phyloP scores from a whole-genome alignment of 495 filamentous ascomycete species.

The Penicillium angulare region DNA sequence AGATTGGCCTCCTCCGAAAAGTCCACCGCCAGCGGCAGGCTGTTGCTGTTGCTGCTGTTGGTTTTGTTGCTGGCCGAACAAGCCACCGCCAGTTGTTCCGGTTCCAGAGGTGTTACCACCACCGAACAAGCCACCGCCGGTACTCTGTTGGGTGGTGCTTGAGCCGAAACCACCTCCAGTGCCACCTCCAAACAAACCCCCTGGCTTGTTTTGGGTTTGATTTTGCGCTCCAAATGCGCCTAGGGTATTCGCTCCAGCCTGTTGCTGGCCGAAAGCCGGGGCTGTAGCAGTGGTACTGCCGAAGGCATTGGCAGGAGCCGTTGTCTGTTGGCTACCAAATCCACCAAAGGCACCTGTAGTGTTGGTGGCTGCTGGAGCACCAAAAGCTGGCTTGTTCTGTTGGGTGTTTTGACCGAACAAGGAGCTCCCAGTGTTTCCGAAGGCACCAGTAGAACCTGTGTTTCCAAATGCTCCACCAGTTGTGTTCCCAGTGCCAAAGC shows the following conservation, averaged over 20 bases:
- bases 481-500: conserved; percentile 28
- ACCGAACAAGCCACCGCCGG: conserved; percentile 46
- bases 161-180: conserved; percentile 36
- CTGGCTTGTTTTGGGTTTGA: conserved; percentile 44
- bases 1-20: conserved; percentile 43
- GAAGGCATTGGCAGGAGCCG: conserved; percentile 35
- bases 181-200: conserved; percentile 37
- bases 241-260: conserved; percentile 36
- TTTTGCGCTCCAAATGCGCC: conserved; percentile 44
- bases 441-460: conserved; percentile 21
- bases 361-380: conserved; percentile 37
- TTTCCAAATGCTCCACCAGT: conserved; percentile 35
- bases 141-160: conserved; percentile 36
- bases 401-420: conserved; percentile 49
- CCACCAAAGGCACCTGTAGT: conserved; percentile 32
- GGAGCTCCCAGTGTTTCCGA: conserved; percentile 31
- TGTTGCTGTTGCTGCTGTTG: conserved; percentile 42
- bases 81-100: conserved; percentile 31
- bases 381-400: conserved; percentile 39
- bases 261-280: conserved; percentile 41
- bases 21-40: conserved; percentile 34
- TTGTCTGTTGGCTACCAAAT: conserved; percentile 40
- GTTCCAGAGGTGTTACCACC: conserved; percentile 18
- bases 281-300: conserved; percentile 28
- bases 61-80: conserved; percentile 47